These are phyloP conservation scores for Beta vulgaris DNA, from an alignment of 148 eudicot genomes.

Conservation along the genomic window DNA sequence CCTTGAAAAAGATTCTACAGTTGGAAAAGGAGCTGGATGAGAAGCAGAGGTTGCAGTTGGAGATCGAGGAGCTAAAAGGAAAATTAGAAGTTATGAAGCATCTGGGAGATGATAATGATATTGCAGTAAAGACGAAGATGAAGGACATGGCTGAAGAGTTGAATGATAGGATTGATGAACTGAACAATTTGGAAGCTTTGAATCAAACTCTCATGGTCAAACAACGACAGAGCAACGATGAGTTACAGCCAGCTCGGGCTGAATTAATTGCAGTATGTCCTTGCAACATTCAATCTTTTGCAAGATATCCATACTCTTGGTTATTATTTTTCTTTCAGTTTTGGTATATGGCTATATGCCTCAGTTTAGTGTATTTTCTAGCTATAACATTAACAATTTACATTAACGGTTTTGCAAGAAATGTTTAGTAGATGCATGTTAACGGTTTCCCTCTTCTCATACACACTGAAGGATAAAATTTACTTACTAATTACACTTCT, in stretches of 20 bases:
- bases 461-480: no score
- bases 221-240: slow-evolving; percentile 78
- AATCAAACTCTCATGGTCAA: slow-evolving; percentile 46
- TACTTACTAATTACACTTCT: no score
- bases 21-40: slow-evolving; percentile 68
- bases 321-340: background rate
- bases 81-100: slow-evolving; percentile 72
- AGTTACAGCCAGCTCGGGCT: slow-evolving; percentile 69
- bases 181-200: slow-evolving; percentile 41
- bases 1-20: slow-evolving; percentile 54
- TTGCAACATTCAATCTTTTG: background rate
- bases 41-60: slow-evolving; percentile 73
- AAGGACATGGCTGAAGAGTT: slow-evolving; percentile 58
- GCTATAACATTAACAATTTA: no score
- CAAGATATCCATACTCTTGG: background rate
- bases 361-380: no score
- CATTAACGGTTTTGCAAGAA: no score
- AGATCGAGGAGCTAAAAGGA: slow-evolving; percentile 77
- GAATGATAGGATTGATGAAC: slow-evolving; percentile 47
- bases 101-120: slow-evolving; percentile 68
- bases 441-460: no score
- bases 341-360: background rate
- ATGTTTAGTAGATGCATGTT: no score
- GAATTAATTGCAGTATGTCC: slow-evolving; percentile 53
- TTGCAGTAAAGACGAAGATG: slow-evolving; percentile 52